Evolutionary conservation across 1,139 yeast genomes (phyloP), one percentile per base, ranked within the genome.

Genomic region (Suhomyces bokatorum): DNA sequence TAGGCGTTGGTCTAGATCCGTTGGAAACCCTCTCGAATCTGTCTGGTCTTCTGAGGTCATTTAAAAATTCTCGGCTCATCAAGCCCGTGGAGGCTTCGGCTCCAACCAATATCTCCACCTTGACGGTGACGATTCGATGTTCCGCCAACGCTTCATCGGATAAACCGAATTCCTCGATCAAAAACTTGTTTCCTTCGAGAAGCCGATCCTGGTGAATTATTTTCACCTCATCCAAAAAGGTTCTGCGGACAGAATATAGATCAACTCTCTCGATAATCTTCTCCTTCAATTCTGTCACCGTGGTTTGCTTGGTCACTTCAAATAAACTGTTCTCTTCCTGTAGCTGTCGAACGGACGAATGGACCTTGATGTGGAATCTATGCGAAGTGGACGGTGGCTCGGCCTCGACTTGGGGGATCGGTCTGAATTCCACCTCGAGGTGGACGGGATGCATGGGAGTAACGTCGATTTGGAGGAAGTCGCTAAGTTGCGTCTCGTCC

Each of bases 191-290:
- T 12, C 33, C 34, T 9, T 32, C 37, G n/a, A 36, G 31, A 7
- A 59, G 39, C 4, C 42, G 43, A 10, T 46, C 48, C 9, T 54
- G 46, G 43, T 53, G 57, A 10, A 41, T 46, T 29, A 67, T 45
- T 38, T 50, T 54, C 15, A 67, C 46, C 44, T 67, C 70, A 31
- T 66, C 70, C 39, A 56, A 56, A 40, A 63, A 65, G 1, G 70
- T 66, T 44, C 70, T 52, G 27, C 59, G 51, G 0, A 64, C 70
- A 17, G 62, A 54, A 15, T 22, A 37, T 6, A 50, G 47, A 40
- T 67, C 69, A 12, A 62, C 52, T 37, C 64, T 51, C 3, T 56
- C 58, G 13, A 64, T 58, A 4, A 67, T 45, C 39, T 46, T 49
- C 27, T 52, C 51, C 24, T 60, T 64, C 17, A 67, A 57, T 10